Evolutionary conservation across 2,329 filamentous ascomycete genomes (phyloP).

Genomic region (Eutypella sp.): DNA sequence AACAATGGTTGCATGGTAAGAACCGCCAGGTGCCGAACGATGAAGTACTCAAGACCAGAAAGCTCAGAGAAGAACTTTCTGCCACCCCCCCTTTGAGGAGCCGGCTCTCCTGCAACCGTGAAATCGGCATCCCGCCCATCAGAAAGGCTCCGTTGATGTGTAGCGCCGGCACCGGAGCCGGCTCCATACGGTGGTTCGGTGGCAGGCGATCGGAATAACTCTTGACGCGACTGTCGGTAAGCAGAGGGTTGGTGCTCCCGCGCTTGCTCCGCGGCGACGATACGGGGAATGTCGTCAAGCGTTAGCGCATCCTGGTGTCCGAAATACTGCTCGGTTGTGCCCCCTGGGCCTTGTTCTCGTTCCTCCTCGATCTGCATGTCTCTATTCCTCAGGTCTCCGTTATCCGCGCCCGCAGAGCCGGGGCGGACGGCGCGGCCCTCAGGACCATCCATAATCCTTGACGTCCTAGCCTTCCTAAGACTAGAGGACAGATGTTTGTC

Average conservation of each 20-base stretch:
- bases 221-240: slow-evolving; percentile 69
- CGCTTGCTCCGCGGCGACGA: slow-evolving; percentile 92
- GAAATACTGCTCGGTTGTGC: slow-evolving; percentile 75
- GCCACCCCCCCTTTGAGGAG: slow-evolving; percentile 47
- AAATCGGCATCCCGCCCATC: slow-evolving; percentile 46
- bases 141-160: slow-evolving; percentile 61
- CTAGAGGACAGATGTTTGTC: slow-evolving; percentile 93
- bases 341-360: slow-evolving; percentile 61
- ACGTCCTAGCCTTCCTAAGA: slow-evolving; percentile 83
- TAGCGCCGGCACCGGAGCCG: slow-evolving; percentile 34
- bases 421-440: slow-evolving; percentile 64
- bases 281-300: slow-evolving; percentile 90
- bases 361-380: slow-evolving; percentile 77
- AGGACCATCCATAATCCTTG: slow-evolving; percentile 85
- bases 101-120: slow-evolving; percentile 44
- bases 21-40: slow-evolving; percentile 90
- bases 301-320: slow-evolving; percentile 88
- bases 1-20: slow-evolving; percentile 91
- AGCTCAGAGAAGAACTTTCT: slow-evolving; percentile 95
- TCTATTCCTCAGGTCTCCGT: slow-evolving; percentile 49
- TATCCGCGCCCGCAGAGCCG: slow-evolving; percentile 61
- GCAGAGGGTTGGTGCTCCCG: slow-evolving; percentile 81
- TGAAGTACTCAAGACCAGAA: slow-evolving; percentile 93
- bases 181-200: slow-evolving; percentile 62
- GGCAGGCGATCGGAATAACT: slow-evolving; percentile 53